Conservation (phyloP, 441 rosid genomes). For the Melastoma candidum region DNA sequence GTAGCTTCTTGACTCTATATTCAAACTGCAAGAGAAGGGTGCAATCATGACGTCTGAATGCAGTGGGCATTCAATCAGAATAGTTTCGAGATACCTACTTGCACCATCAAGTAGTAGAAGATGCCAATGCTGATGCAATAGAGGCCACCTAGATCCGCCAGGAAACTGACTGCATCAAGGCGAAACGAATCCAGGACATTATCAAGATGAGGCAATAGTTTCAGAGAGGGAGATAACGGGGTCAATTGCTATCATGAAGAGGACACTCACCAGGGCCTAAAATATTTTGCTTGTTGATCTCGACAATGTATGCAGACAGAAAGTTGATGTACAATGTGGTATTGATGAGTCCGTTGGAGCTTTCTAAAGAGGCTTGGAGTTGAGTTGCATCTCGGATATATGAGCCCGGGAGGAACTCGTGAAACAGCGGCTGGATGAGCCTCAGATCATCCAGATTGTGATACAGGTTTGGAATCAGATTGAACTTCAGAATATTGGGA, state of each 20-base stretch:
- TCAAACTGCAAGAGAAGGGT: constrained; percentile 49
- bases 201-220: neutral
- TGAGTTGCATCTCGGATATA: constrained; percentile 40
- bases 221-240: neutral
- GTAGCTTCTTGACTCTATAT: constrained; percentile 72
- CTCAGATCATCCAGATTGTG: constrained; percentile 54
- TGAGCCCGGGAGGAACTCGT: constrained; percentile 84
- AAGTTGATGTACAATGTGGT: constrained; percentile 68
- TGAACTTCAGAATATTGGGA: constrained; percentile 65
- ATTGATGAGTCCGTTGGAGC: constrained; percentile 65
- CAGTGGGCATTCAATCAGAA: constrained; percentile 5
- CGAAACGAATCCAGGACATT: neutral
- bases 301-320: constrained; percentile 77
- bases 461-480: constrained; percentile 76
- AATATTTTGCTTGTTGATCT: constrained; percentile 60
- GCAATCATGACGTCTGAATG: neutral
- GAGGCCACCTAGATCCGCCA: constrained; percentile 97
- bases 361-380: constrained; percentile 69
- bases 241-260: constrained; percentile 1
- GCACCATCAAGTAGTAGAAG: constrained; percentile 84
- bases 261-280: constrained; percentile 74
- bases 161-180: constrained; percentile 77
- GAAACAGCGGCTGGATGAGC: constrained; percentile 83
- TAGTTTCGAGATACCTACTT: constrained; percentile 31
- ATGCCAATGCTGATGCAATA: constrained; percentile 87